phyloP scores from a whole-genome alignment of 176 grass and related monocot genomes.

The Puccinellia tenuiflora region DNA sequence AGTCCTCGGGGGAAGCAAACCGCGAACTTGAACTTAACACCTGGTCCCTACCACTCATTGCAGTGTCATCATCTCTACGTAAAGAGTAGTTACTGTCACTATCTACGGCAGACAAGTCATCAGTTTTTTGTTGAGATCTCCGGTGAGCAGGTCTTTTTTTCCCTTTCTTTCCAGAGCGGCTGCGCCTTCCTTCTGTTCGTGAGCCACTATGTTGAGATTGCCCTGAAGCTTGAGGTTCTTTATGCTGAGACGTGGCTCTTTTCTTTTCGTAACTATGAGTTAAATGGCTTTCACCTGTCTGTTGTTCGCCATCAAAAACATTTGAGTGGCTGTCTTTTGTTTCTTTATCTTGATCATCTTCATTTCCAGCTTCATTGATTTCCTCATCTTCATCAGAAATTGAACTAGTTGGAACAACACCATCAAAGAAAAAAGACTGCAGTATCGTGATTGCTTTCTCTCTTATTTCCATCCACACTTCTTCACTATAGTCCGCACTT shows the following conservation, averaged over 20 bases:
- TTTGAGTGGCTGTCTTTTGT: slow-evolving; percentile 45
- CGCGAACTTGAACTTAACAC: slow-evolving; percentile 85
- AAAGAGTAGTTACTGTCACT: slow-evolving; percentile 60
- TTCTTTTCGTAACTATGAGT: slow-evolving; percentile 64
- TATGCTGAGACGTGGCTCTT: slow-evolving; percentile 44
- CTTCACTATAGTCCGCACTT: slow-evolving; percentile 96
- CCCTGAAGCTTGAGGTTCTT: slow-evolving; percentile 49
- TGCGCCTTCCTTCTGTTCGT: slow-evolving; percentile 66
- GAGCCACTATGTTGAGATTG: slow-evolving; percentile 43
- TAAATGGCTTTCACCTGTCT: slow-evolving; percentile 64
- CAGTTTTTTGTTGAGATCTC: slow-evolving; percentile 71
- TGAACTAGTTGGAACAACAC: slow-evolving; percentile 65
- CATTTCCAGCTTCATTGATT: slow-evolving; percentile 64
- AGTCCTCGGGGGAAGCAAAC: slow-evolving; percentile 89
- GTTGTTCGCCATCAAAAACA: slow-evolving; percentile 39
- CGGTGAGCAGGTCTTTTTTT: slow-evolving; percentile 84
- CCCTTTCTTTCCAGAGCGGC: slow-evolving; percentile 88
- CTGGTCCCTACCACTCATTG: slow-evolving; percentile 72
- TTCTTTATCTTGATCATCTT: slow-evolving; percentile 56
- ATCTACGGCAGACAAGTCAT: slow-evolving; percentile 64
- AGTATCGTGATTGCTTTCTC: slow-evolving; percentile 88
- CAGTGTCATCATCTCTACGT: slow-evolving; percentile 60
- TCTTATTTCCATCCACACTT: slow-evolving; percentile 98
- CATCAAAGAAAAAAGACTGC: slow-evolving; percentile 93
- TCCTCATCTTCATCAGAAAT: slow-evolving; percentile 90